Evolutionary conservation across 2,329 filamentous ascomycete species (phyloP).

Genomic region (Colletotrichum siamense): DNA sequence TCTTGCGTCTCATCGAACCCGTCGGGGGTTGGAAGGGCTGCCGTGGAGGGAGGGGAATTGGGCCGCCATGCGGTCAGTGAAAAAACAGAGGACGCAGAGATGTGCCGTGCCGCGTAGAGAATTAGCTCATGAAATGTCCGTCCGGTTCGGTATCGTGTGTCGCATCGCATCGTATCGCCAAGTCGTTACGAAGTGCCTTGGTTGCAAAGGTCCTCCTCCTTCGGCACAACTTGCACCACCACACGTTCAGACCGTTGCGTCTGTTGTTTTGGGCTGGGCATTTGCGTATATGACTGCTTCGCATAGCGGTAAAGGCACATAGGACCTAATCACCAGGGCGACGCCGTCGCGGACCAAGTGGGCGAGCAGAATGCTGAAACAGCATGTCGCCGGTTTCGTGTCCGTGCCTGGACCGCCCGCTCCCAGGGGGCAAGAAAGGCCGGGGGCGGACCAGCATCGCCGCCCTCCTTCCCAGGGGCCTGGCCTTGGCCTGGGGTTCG

Average conservation of each 20-base stretch:
- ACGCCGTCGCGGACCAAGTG: slow-evolving; percentile 8
- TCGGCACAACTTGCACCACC: background rate
- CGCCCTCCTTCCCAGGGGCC: background rate
- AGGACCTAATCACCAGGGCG: background rate
- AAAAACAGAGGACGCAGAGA: background rate
- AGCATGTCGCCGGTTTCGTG: slow-evolving; percentile 19
- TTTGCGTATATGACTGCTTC: background rate
- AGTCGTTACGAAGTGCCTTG: background rate
- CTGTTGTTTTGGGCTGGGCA: background rate
- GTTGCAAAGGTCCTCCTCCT: background rate
- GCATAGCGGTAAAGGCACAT: background rate
- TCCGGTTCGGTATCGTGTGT: background rate
- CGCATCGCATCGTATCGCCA: background rate
- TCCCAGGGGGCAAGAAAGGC: background rate
- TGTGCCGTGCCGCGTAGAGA: background rate
- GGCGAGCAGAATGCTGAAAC: slow-evolving; percentile 14
- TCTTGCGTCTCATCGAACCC: background rate
- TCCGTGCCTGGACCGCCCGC: background rate
- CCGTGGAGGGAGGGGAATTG: background rate
- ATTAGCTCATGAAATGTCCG: background rate
- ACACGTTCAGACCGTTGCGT: background rate
- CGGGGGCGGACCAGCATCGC: background rate
- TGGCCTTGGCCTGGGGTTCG: background rate
- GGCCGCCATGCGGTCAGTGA: background rate
- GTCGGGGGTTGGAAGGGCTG: background rate